These are phyloP conservation scores for Aspergillus ochraceoroseus DNA, from an alignment of 2,329 filamentous ascomycete genomes.

Conservation along the genomic window DNA sequence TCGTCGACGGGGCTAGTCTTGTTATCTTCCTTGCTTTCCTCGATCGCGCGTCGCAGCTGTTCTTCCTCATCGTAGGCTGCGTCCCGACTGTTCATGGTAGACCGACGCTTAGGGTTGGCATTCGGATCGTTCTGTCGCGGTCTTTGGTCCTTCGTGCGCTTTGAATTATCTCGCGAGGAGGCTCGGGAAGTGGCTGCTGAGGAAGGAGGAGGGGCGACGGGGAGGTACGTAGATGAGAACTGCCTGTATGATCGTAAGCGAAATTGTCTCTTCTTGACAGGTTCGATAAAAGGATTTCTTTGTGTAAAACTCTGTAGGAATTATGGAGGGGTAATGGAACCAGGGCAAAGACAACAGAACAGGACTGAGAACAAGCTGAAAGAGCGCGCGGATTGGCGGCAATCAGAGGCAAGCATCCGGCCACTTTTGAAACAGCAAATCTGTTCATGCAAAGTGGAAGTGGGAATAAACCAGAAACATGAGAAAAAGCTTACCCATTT, in stretches of 20 bases:
- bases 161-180: conserved; percentile 40
- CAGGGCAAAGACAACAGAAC: neutral
- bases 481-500: conserved; percentile 68
- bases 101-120: conserved; percentile 72
- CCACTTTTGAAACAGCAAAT: neutral
- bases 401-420: neutral
- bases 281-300: neutral
- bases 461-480: neutral
- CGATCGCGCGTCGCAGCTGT: conserved; percentile 79
- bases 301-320: neutral
- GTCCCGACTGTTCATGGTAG: conserved; percentile 94
- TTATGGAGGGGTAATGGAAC: neutral
- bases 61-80: conserved; percentile 95
- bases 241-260: conserved; percentile 47
- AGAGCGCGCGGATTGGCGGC: neutral
- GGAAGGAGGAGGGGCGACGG: conserved; percentile 49
- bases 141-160: conserved; percentile 40
- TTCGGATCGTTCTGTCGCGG: conserved; percentile 50
- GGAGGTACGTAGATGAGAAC: conserved; percentile 60
- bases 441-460: neutral
- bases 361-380: neutral
- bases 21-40: conserved; percentile 85
- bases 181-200: conserved; percentile 43
- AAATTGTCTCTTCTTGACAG: conserved; percentile 16
- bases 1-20: conserved; percentile 50